Evolutionary conservation across 805 yeast genomes (phyloP).

Genomic region (Clavispora carvajalis): DNA sequence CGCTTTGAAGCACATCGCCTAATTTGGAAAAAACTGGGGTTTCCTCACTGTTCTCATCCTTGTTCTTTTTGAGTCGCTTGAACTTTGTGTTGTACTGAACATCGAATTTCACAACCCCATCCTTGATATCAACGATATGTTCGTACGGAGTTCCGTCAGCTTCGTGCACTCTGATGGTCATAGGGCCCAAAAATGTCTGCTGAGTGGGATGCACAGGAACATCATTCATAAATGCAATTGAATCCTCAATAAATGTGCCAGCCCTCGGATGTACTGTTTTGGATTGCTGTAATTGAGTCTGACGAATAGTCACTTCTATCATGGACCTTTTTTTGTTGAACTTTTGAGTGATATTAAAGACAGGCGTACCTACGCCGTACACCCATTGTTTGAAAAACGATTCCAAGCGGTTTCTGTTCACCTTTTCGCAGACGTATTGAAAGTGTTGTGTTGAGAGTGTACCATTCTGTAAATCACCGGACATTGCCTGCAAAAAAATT

Average conservation of each 20-base stretch:
- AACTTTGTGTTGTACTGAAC: constrained; percentile 94
- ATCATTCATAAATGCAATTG: constrained; percentile 38
- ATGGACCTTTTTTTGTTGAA: constrained; percentile 92
- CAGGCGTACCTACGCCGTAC: constrained; percentile 81
- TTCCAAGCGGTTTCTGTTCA: constrained; percentile 79
- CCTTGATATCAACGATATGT: constrained; percentile 89
- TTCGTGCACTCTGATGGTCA: constrained; percentile 95
- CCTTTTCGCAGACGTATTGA: constrained; percentile 91
- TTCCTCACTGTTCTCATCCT: constrained; percentile 33
- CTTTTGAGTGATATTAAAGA: constrained; percentile 80
- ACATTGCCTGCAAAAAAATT: constrained; percentile 88
- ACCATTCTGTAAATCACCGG: constrained; percentile 81
- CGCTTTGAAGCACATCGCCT: constrained; percentile 70
- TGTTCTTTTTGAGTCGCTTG: constrained; percentile 67
- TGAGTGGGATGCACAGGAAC: constrained; percentile 38
- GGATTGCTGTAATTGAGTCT: constrained; percentile 68
- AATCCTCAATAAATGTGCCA: constrained; percentile 42
- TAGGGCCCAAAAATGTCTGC: constrained; percentile 80
- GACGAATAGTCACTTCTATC: constrained; percentile 91
- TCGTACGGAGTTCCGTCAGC: constrained; percentile 99
- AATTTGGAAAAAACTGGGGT: constrained; percentile 46
- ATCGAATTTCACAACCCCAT: constrained; percentile 78
- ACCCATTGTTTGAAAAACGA: constrained; percentile 92
- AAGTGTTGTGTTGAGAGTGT: constrained; percentile 77
- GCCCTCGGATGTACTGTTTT: constrained; percentile 32